These are phyloP conservation scores for Cryphonectria radicalis DNA, from an alignment of 2,329 filamentous ascomycete genomes.

Conservation along the genomic window DNA sequence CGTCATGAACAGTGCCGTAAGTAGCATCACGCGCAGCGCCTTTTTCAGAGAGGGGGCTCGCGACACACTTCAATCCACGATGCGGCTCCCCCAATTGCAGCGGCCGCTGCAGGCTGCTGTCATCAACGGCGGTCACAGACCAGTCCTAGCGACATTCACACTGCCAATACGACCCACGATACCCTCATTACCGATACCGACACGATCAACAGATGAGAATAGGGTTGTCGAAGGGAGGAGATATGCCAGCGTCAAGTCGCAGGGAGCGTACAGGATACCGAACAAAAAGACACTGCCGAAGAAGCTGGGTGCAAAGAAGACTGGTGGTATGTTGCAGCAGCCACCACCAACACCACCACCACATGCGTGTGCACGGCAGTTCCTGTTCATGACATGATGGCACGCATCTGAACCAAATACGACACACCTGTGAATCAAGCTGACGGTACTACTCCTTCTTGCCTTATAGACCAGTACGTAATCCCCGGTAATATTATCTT, in stretches of 20 bases:
- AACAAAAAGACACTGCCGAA: constrained; percentile 68
- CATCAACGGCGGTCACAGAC: constrained; percentile 32
- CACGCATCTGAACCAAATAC: not conserved
- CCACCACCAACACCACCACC: not conserved
- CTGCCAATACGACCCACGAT: constrained; percentile 34
- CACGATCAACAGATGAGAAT: constrained; percentile 43
- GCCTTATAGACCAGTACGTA: constrained; percentile 77
- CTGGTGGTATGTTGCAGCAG: constrained; percentile 67
- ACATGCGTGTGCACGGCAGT: not conserved
- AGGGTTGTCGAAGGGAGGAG: constrained; percentile 54
- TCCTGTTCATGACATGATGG: not conserved
- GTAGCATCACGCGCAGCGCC: not conserved
- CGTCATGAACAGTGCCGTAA: constrained; percentile 1
- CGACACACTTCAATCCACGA: constrained; percentile 34
- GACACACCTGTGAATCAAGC: not conserved
- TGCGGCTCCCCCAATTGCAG: constrained; percentile 50
- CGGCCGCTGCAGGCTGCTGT: constrained; percentile 47
- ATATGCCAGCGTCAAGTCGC: constrained; percentile 64
- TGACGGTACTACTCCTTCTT: constrained; percentile 10
- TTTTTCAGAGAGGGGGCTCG: constrained; percentile 23
- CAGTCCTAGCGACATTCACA: constrained; percentile 31
- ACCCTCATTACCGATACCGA: constrained; percentile 30
- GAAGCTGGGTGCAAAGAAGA: constrained; percentile 92
- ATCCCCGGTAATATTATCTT: constrained; percentile 97
- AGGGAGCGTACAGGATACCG: constrained; percentile 70